These are phyloP conservation scores for Exophiala lecanii-corni DNA, from an alignment of 2,329 filamentous ascomycete species.

Conservation along the genomic window DNA sequence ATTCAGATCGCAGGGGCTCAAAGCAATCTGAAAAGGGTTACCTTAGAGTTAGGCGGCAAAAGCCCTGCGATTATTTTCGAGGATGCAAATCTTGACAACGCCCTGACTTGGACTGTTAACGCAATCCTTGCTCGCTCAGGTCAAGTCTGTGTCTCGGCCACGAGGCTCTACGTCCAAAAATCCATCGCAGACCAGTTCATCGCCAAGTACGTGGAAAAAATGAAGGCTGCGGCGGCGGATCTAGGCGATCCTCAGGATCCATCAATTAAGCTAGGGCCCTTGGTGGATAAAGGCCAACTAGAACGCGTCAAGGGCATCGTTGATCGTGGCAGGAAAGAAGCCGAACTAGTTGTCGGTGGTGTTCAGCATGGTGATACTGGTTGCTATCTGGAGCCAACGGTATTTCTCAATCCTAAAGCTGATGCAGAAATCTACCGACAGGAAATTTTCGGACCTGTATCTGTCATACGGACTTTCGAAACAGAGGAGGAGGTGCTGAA, in stretches of 20 bases:
- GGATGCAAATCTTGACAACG: slow-evolving; percentile 41
- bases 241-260: slow-evolving; percentile 65
- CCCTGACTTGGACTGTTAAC: slow-evolving; percentile 52
- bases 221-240: slow-evolving; percentile 48
- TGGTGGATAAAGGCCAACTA: slow-evolving; percentile 40
- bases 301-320: slow-evolving; percentile 40
- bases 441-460: slow-evolving; percentile 41
- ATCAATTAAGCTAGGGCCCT: slow-evolving; percentile 42
- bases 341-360: slow-evolving; percentile 35
- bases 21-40: slow-evolving; percentile 54
- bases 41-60: slow-evolving; percentile 52
- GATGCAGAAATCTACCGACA: slow-evolving; percentile 34
- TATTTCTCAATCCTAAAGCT: slow-evolving; percentile 33
- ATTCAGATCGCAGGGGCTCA: slow-evolving; percentile 52
- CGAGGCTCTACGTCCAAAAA: slow-evolving; percentile 60
- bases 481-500: slow-evolving; percentile 36
- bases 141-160: slow-evolving; percentile 62
- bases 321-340: slow-evolving; percentile 45
- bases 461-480: slow-evolving; percentile 36
- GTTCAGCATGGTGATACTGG: slow-evolving; percentile 29
- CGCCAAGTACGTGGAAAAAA: slow-evolving; percentile 32
- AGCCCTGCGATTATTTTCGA: slow-evolving; percentile 42
- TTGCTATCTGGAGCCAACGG: slow-evolving; percentile 37
- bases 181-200: slow-evolving; percentile 57
- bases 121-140: slow-evolving; percentile 58